Base-by-base conservation (phyloP, 208 protist species). In the Perkinsela sp. region DNA sequence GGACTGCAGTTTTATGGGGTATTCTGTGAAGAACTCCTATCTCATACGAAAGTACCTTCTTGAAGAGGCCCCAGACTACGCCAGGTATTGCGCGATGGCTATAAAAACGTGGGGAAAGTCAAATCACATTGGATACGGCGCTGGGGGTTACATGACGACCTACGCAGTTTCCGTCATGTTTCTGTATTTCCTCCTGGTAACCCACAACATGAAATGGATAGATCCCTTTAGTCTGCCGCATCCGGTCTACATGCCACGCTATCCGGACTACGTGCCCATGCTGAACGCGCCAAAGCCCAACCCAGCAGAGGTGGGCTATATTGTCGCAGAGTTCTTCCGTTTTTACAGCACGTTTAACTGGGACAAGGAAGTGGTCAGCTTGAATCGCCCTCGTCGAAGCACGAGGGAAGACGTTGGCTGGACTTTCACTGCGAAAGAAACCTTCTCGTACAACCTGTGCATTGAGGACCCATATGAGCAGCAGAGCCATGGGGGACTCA, bases 401-500 rank as follows among this genome's bases (percentile, higher is more conserved):
- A 70, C 71, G 29, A 76, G 85, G 31, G 65, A 76, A 13, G 85
- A 90, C 70, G 31, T 89, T 13, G 74, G 73, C 0, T 90, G 85
- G 83, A 80, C 77, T 69, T 90, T 89, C 68, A 79, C 85, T 13
- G 77, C 79, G 69, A 77, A 84, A 70, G 81, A 80, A 32, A 77
- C 82, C 66, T 89, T 84, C 74, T 84, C 77, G 69, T 90, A 90
- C 70, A 70, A 79, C 65, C 71, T 90, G 6, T 77, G 83, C 66
- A 88, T 90, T 65, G 85, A 90, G 70, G 85, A 90, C 69, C 85
- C 85, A 13, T 90, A 90, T 70, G 85, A 90, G 70, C 83, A 90
- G 68, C 79, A 89, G 30, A 83, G 83, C 30, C 77, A 68, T 0
- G 85, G 85, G 1, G 85, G 85, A 1, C 79, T 90, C 30, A 90